A percentile compares a stretch with the other conserved stretches of the same genome.
These are phyloP conservation scores for Hygrophila difformis DNA, from an alignment of 257 asterid genomes.

Conservation along the genomic window DNA sequence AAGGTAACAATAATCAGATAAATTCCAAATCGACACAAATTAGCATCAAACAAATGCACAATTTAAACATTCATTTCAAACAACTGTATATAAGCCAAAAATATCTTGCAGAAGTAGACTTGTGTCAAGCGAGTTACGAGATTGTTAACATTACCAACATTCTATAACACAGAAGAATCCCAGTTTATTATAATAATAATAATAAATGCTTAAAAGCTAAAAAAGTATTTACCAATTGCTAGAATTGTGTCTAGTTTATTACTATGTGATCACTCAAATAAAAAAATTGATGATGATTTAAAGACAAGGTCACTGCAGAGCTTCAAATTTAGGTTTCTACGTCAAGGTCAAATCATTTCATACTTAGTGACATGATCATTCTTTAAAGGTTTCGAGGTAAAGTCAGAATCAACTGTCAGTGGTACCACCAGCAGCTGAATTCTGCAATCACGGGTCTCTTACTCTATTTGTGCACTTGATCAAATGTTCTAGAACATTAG, in stretches of 20 bases:
- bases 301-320: not conserved
- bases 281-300: not conserved
- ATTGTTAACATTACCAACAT: no score
- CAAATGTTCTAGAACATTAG: no score
- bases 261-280: slow-evolving; percentile 3
- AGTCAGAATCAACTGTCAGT: no score
- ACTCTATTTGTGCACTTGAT: no score
- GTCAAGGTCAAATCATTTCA: not conserved
- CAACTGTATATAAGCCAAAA: no score
- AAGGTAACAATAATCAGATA: slow-evolving; percentile 16
- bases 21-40: no score
- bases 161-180: not conserved
- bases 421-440: no score
- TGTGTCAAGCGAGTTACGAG: no score
- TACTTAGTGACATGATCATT: not conserved
- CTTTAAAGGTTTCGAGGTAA: no score
- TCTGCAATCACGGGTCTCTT: no score
- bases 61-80: slow-evolving; percentile 3
- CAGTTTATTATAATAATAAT: no score
- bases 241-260: not conserved
- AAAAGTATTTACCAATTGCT: not conserved
- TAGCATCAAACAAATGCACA: not conserved
- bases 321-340: not conserved
- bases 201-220: not conserved
- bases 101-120: no score